These are phyloP conservation scores for Dioscorea dumetorum DNA, from an alignment of 106 monocot genomes.

Conservation along the genomic window DNA sequence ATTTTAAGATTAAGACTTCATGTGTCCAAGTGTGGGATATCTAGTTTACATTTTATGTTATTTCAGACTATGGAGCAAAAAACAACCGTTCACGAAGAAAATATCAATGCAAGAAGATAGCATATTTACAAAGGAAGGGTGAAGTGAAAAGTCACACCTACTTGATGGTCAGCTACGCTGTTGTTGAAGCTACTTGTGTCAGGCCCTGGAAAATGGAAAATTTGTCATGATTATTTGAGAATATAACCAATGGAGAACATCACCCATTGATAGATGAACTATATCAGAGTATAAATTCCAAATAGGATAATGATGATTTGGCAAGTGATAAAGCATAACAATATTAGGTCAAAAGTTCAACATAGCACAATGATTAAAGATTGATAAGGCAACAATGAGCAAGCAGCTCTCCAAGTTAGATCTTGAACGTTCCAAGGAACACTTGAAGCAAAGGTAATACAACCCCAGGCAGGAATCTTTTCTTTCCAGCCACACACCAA, in stretches of 20 bases:
- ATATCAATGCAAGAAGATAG: background rate
- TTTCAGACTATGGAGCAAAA: too few species aligned
- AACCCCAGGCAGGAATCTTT: background rate
- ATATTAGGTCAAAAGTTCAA: too few species aligned
- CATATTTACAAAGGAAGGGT: conserved; percentile 1
- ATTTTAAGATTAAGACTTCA: too few species aligned
- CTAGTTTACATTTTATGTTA: too few species aligned
- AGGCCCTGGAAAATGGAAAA: conserved; percentile 33
- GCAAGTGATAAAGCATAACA: too few species aligned
- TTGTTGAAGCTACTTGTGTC: conserved; percentile 93
- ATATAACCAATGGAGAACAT: background rate
- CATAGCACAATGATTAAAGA: too few species aligned
- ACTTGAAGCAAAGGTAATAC: background rate
- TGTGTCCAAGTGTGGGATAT: too few species aligned
- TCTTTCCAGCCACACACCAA: background rate
- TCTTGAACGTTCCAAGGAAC: background rate
- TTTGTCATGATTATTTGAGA: conserved; percentile 6
- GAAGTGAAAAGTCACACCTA: conserved; percentile 84
- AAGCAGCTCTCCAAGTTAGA: background rate
- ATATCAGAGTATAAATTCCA: too few species aligned
- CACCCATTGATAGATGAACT: too few species aligned
- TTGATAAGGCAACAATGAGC: background rate
- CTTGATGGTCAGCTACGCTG: conserved; percentile 93
- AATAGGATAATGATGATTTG: too few species aligned
- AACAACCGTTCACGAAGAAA: background rate